Conservation (phyloP, 2,329 filamentous ascomycete species). For the Beauveria brongniartii region DNA sequence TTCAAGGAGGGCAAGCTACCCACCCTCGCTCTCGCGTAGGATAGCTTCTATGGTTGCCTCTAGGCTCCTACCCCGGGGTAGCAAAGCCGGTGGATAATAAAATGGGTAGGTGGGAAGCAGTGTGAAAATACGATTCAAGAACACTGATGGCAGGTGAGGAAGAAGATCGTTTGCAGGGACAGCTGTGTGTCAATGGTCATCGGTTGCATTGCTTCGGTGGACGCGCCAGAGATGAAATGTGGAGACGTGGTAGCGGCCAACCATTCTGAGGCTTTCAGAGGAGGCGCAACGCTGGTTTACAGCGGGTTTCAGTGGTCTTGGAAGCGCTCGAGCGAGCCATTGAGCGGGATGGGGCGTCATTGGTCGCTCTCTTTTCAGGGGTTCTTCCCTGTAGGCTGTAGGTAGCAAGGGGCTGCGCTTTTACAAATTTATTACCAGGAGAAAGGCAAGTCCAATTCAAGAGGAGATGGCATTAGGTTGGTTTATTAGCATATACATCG, state of each 20-base stretch:
- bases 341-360: background rate
- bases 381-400: background rate
- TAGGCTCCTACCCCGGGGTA: background rate
- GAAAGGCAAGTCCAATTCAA: background rate
- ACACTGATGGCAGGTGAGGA: background rate
- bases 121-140: background rate
- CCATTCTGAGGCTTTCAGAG: background rate
- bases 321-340: background rate
- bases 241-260: background rate
- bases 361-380: background rate
- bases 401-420: background rate
- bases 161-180: background rate
- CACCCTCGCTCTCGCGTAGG: background rate
- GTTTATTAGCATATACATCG: too few species aligned
- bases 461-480: too few species aligned
- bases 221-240: constrained; percentile 8
- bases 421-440: too few species aligned
- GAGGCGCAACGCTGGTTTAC: background rate
- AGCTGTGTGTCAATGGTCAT: background rate
- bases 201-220: background rate
- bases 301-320: background rate
- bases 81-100: background rate
- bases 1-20: background rate
- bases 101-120: background rate
- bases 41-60: background rate